phyloP scores from a whole-genome alignment of 768 basidiomycete genomes.

The Calocybe gangraenosa region DNA sequence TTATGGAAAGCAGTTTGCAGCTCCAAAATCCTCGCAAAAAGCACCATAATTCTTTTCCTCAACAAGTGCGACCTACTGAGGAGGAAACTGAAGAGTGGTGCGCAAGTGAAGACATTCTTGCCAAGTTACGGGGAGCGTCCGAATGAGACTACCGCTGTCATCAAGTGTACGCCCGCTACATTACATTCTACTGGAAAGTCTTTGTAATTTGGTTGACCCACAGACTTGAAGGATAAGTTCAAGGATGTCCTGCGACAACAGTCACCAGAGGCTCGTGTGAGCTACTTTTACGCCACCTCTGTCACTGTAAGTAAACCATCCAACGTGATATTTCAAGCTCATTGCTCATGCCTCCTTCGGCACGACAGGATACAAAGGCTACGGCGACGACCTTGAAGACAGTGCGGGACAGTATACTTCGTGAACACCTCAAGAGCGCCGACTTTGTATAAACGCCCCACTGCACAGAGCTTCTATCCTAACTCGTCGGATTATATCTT shows the following conservation, averaged over 20 bases:
- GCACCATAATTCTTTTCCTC: slow-evolving; percentile 67
- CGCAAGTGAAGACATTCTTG: slow-evolving; percentile 48
- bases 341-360: not conserved
- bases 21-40: slow-evolving; percentile 52
- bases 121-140: slow-evolving; percentile 58
- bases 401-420: slow-evolving; percentile 52
- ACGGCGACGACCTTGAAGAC: slow-evolving; percentile 49
- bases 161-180: slow-evolving; percentile 43
- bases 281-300: slow-evolving; percentile 58
- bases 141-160: slow-evolving; percentile 50
- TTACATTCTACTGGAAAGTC: too few species aligned
- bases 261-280: slow-evolving; percentile 45
- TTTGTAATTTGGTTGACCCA: too few species aligned
- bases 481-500: not conserved
- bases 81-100: slow-evolving; percentile 33
- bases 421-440: slow-evolving; percentile 45
- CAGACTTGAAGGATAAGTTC: slow-evolving; percentile 42
- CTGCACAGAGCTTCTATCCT: not conserved
- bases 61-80: slow-evolving; percentile 71
- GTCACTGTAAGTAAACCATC: slow-evolving; percentile 43
- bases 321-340: not conserved
- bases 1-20: slow-evolving; percentile 65
- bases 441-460: slow-evolving; percentile 21
- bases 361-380: slow-evolving; percentile 47
- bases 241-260: slow-evolving; percentile 47